Evolutionary conservation across 805 yeast genomes (phyloP).

Genomic region (Starmerella ratchasimensis): DNA sequence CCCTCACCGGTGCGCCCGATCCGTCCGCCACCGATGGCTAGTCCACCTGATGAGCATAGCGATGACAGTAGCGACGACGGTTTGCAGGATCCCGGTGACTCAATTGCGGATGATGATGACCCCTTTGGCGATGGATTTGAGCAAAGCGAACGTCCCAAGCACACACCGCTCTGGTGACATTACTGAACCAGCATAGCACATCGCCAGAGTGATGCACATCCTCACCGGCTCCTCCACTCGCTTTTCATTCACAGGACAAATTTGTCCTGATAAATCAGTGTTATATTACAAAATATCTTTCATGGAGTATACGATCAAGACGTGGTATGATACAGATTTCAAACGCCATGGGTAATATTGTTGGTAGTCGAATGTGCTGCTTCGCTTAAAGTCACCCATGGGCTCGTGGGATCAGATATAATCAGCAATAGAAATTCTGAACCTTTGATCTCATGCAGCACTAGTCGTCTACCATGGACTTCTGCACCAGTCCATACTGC

Average conservation of each 20-base stretch:
- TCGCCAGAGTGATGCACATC: too few species aligned
- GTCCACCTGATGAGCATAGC: conserved; percentile 19
- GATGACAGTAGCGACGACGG: conserved; percentile 3
- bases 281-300: too few species aligned
- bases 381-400: too few species aligned
- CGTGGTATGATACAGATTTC: neutral
- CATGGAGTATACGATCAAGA: too few species aligned
- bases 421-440: conserved; percentile 8
- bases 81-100: conserved; percentile 3
- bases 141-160: conserved; percentile 19
- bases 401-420: conserved; percentile 1
- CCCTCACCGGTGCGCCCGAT: conserved; percentile 33
- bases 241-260: too few species aligned
- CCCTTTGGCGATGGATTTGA: conserved; percentile 44
- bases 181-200: too few species aligned
- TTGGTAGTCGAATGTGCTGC: too few species aligned
- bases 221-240: too few species aligned
- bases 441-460: neutral
- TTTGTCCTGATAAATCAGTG: too few species aligned
- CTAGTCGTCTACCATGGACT: conserved; percentile 10
- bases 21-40: conserved; percentile 20
- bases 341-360: neutral
- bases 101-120: conserved; percentile 25
- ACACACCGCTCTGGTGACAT: conserved; percentile 20
- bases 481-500: conserved; percentile 14